phyloP scores from a whole-genome alignment of 768 basidiomycete genomes.

The Pleurotus platypus region DNA sequence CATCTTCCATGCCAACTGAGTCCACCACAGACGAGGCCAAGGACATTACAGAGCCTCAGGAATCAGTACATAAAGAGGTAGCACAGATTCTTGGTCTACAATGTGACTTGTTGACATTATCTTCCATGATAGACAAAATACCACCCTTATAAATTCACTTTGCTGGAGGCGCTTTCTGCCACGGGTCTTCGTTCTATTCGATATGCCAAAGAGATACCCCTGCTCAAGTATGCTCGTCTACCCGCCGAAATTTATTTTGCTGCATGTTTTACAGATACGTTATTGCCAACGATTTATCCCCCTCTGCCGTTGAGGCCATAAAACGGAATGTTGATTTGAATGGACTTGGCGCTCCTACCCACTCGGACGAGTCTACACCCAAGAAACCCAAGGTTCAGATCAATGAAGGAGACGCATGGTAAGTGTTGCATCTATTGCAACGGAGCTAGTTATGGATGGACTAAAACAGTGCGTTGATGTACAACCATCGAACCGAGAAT shows the following conservation, averaged over 20 bases:
- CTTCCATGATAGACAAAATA: slow-evolving; percentile 32
- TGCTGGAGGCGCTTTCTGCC: slow-evolving; percentile 93
- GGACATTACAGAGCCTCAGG: background rate
- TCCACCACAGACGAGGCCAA: background rate
- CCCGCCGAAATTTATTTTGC: background rate
- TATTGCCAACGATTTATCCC: slow-evolving; percentile 91
- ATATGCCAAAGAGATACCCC: slow-evolving; percentile 95
- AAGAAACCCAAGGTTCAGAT: slow-evolving; percentile 60
- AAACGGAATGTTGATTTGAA: slow-evolving; percentile 82
- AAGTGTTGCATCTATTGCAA: slow-evolving; percentile 1
- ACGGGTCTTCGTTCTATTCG: slow-evolving; percentile 95
- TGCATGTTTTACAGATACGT: slow-evolving; percentile 59
- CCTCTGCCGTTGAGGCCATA: slow-evolving; percentile 83
- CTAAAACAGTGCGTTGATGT: slow-evolving; percentile 75
- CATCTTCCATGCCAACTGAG: background rate
- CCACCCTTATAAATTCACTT: slow-evolving; percentile 62
- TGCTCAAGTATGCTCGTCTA: slow-evolving; percentile 61
- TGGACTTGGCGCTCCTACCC: slow-evolving; percentile 45
- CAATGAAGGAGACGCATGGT: slow-evolving; percentile 96
- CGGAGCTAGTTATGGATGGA: background rate
- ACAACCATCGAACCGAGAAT: slow-evolving; percentile 72
- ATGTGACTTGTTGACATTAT: background rate
- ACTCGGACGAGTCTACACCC: slow-evolving; percentile 13
- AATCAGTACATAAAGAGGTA: slow-evolving; percentile 7
- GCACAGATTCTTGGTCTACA: background rate